Percentiles rank a stretch among this genome's conserved stretches.
Evolutionary conservation across 257 asterid species (phyloP).

Genomic region (Solanum lycopersicoides): DNA sequence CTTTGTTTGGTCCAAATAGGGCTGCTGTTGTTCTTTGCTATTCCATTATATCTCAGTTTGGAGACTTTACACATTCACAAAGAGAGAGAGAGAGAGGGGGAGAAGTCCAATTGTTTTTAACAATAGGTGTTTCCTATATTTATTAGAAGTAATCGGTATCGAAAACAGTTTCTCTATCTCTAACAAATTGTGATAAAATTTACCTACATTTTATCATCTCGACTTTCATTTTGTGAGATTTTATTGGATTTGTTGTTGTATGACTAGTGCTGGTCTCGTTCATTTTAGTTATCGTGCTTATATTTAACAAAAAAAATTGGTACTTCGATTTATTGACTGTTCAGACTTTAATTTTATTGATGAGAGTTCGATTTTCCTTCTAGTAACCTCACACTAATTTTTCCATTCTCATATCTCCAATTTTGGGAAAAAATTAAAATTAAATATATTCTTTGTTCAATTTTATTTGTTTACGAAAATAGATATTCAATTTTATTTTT

Average conservation of each 20-base stretch:
- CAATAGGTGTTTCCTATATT: background rate
- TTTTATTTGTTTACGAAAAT: no score
- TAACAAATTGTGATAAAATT: no score
- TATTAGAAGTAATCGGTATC: fast-evolving
- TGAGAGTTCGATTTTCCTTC: background rate
- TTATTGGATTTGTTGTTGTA: background rate
- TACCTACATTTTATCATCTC: fast-evolving
- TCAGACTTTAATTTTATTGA: background rate
- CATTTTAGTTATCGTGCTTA: background rate
- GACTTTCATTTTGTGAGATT: background rate
- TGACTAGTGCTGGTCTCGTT: background rate
- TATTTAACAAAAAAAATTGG: background rate
- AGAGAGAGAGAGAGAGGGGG: background rate
- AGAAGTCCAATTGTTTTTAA: background rate
- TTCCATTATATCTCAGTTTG: background rate
- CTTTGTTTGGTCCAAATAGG: background rate
- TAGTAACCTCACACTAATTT: background rate
- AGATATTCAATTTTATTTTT: no score
- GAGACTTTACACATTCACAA: background rate
- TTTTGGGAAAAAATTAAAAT: no score
- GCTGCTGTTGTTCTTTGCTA: background rate
- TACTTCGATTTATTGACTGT: no score
- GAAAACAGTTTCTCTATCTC: background rate
- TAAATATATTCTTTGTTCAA: no score
- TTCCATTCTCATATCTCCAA: background rate